These are phyloP conservation scores for Sporothrix protearum DNA, from an alignment of 2,329 filamentous ascomycete genomes.

Conservation along the genomic window DNA sequence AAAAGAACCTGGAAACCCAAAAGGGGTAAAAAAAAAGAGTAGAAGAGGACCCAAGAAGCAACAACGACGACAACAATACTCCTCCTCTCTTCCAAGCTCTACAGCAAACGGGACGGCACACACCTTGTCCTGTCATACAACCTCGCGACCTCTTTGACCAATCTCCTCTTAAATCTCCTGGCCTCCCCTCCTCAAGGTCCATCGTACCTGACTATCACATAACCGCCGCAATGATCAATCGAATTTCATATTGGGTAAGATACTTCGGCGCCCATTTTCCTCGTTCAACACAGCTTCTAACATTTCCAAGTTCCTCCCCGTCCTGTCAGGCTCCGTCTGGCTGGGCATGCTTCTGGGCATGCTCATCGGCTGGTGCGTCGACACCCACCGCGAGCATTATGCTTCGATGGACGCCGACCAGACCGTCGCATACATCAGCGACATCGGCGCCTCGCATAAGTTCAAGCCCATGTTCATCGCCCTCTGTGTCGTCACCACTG, in stretches of 20 bases:
- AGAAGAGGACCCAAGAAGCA: no score
- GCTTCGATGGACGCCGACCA: constrained; percentile 57
- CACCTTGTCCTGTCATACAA: not conserved
- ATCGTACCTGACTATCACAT: not conserved
- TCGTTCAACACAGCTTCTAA: not conserved
- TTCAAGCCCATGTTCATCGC: constrained; percentile 77
- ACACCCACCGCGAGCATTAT: constrained; percentile 54
- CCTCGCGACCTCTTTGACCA: not conserved
- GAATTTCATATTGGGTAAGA: constrained; percentile 25
- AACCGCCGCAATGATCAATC: constrained; percentile 9
- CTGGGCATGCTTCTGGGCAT: constrained; percentile 65
- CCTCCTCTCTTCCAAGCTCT: not conserved
- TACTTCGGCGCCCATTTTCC: not conserved
- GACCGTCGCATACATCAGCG: constrained; percentile 68
- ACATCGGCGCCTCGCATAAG: constrained; percentile 53
- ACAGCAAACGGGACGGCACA: not conserved
- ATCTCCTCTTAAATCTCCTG: not conserved
- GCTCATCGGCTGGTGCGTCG: constrained; percentile 65
- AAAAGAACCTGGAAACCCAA: not conserved
- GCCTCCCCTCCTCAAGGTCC: not conserved
- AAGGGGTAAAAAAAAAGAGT: not conserved
- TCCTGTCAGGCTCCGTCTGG: constrained; percentile 64
- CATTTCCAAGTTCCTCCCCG: constrained; percentile 58
- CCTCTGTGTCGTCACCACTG: constrained; percentile 65
- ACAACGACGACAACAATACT: not conserved